Evolutionary conservation across 768 basidiomycete genomes (phyloP), one percentile per base, ranked within the genome.

Genomic region (Kockovaella imperatae): DNA sequence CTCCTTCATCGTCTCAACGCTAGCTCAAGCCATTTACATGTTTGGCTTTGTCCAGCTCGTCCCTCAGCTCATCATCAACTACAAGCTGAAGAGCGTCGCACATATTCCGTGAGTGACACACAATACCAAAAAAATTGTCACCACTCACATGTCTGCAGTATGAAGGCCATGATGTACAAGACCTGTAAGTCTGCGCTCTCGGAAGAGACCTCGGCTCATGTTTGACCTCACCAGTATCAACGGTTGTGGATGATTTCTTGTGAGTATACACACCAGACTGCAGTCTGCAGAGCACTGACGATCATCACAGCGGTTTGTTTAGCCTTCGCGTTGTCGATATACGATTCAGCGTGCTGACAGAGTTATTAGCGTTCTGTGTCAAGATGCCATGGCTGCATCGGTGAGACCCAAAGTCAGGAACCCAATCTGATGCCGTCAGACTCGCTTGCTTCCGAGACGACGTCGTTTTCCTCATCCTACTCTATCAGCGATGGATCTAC

Each of bases 401-500:
- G 50, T 55, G 40, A 45, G 53, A 21, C 6, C 36, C 23, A n/a
- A n/a, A n/a, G n/a, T n/a, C n/a, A n/a, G n/a, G n/a, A 17, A 39
- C 25, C 4, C 18, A 25, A 5, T 20, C 54, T 47, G 4, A 20
- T 21, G 35, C 55, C 1, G 51, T 50, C 68, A 83, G 91, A 48
- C 75, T 97, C 48, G 75, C 75, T 3, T 75, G 74, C 55, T 76
- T 76, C 73, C 62, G 77, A 41, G 75, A 76, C 56, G 75, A 76
- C 50, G 72, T 72, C 35, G 88, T 91, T 52, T 93, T 95, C 75
- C 77, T 91, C 54, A 77, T 95, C 49, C 86, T 93, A 73, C 70
- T 91, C 61, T 93, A 93, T 74, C 90, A 91, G 85, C 84, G 89
- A 48, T 99, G 86, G 86, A 96, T 96, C 72, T 99, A 99, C 77